Conservation (phyloP, 2,329 filamentous ascomycete species). For the Fusarium sp. region DNA sequence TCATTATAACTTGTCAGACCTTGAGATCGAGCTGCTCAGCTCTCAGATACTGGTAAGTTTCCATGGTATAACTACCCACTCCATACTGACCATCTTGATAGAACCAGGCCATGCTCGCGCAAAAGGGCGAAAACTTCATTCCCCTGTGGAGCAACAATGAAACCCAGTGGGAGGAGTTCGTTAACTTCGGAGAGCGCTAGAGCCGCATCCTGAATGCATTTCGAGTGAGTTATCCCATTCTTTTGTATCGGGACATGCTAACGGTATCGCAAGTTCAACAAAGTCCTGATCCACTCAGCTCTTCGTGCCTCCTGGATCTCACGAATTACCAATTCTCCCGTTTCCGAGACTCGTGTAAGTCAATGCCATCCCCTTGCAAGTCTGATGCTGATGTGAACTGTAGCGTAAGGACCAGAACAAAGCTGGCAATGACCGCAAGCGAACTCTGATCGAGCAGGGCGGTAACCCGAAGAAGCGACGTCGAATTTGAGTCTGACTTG, state of each 20-base stretch:
- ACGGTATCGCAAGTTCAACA: slow-evolving; percentile 27
- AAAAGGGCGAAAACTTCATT: slow-evolving; percentile 37
- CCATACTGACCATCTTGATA: background rate
- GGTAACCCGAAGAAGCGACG: slow-evolving; percentile 26
- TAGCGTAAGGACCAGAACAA: slow-evolving; percentile 45
- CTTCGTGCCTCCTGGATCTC: slow-evolving; percentile 40
- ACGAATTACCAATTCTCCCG: slow-evolving; percentile 40
- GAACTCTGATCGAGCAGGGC: slow-evolving; percentile 22
- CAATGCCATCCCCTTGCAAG: fast-evolving
- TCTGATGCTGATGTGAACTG: background rate
- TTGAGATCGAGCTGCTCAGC: slow-evolving; percentile 44
- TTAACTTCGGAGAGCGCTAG: slow-evolving; percentile 45
- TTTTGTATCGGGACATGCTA: background rate
- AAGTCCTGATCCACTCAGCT: slow-evolving; percentile 44
- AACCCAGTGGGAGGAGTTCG: slow-evolving; percentile 44
- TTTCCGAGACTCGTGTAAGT: slow-evolving; percentile 40
- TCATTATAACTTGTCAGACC: slow-evolving; percentile 30
- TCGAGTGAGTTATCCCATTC: slow-evolving; percentile 13
- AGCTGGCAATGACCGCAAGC: slow-evolving; percentile 43
- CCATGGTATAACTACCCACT: fast-evolving
- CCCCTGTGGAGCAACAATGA: slow-evolving; percentile 43
- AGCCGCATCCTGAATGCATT: slow-evolving; percentile 41
- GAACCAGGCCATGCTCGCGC: slow-evolving; percentile 36
- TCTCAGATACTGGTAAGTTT: slow-evolving; percentile 33
- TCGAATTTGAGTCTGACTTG: background rate